These are phyloP conservation scores for Anthostomella pinea DNA, from an alignment of 2,329 filamentous ascomycete species.

Conservation along the genomic window DNA sequence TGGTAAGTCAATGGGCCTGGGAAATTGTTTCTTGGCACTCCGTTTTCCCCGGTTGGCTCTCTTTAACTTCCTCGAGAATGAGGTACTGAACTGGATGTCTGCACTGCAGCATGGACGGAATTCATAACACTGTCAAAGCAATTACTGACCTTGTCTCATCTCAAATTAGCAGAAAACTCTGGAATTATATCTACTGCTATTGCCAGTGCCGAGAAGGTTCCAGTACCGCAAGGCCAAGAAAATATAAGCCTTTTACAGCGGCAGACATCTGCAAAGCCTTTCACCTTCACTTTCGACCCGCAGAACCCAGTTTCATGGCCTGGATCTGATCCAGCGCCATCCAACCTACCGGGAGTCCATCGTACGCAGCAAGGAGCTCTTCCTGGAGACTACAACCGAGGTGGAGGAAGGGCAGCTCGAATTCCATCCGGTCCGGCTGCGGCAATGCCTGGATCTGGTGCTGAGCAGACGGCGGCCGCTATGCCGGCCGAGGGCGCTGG, in stretches of 20 bases:
- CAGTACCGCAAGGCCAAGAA: constrained; percentile 65
- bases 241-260: constrained; percentile 77
- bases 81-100: background rate
- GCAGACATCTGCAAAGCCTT: constrained; percentile 61
- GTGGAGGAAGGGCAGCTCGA: constrained; percentile 12
- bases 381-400: constrained; percentile 15
- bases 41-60: background rate
- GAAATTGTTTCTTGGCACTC: constrained; percentile 4
- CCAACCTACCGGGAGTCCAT: constrained; percentile 31
- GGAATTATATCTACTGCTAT: constrained; percentile 93
- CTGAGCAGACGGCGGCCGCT: constrained; percentile 12
- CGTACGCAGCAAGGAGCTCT: constrained; percentile 21
- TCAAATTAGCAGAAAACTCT: constrained; percentile 43
- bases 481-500: constrained; percentile 33
- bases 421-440: constrained; percentile 16
- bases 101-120: background rate
- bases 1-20: constrained; percentile 38
- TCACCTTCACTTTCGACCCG: constrained; percentile 94
- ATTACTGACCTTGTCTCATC: constrained; percentile 18
- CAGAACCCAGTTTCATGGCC: constrained; percentile 81
- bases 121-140: background rate
- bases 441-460: constrained; percentile 12
- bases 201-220: constrained; percentile 75
- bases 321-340: constrained; percentile 42
- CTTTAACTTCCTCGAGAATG: background rate